phyloP scores from a whole-genome alignment of 257 asterid genomes.

The Solanum chmielewskii region DNA sequence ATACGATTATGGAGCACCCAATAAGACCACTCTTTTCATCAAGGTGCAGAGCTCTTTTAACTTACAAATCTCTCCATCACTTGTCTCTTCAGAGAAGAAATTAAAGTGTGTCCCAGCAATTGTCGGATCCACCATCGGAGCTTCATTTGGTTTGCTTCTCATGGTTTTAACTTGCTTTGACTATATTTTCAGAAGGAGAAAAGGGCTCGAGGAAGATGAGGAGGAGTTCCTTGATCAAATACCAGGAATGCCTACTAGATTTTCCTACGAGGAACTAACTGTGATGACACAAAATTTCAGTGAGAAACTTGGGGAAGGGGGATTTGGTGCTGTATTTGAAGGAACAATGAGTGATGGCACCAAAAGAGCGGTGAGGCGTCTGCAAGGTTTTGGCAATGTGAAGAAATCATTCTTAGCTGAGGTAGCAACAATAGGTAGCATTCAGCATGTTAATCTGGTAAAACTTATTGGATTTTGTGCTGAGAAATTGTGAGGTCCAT shows the following conservation, averaged over 20 bases:
- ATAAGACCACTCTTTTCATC: not conserved
- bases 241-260: conserved; percentile 14
- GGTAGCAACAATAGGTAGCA: conserved; percentile 12
- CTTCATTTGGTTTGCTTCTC: not conserved
- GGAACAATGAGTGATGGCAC: conserved; percentile 1
- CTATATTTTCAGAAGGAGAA: not conserved
- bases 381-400: not conserved
- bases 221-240: not conserved
- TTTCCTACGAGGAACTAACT: conserved; percentile 1
- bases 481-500: too few species aligned
- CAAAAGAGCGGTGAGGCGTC: conserved; percentile 2
- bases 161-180: not conserved
- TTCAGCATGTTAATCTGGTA: conserved; percentile 11
- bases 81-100: not conserved
- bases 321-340: conserved; percentile 14
- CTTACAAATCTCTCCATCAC: not conserved
- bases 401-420: conserved; percentile 7
- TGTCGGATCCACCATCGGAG: not conserved
- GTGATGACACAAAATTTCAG: not conserved
- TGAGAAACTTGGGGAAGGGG: conserved; percentile 14
- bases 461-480: not conserved
- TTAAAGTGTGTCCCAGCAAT: not conserved
- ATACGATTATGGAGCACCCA: not conserved
- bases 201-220: not conserved
- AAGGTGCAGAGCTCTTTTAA: conserved; percentile 3